Percentiles rank a stretch among this genome's conserved stretches.
These are phyloP conservation scores for Ceratobasidium sp. DNA, from an alignment of 1,284 basidiomycete species.

Conservation along the genomic window DNA sequence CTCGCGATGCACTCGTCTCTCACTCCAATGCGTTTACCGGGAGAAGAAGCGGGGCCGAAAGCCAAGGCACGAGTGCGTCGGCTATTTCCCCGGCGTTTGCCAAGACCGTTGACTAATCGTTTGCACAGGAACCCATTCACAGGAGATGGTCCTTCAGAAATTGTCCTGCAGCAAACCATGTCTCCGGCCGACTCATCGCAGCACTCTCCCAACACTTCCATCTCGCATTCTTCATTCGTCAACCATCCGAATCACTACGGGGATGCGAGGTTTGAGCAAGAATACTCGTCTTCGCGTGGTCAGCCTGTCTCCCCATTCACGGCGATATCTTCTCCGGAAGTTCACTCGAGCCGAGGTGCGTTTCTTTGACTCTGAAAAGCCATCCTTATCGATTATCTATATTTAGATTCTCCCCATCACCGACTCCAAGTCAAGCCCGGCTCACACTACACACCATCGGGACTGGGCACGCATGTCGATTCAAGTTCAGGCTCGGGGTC, in stretches of 20 bases:
- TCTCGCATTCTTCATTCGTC: constrained; percentile 33
- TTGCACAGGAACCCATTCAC: constrained; percentile 26
- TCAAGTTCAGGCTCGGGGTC: constrained; percentile 23
- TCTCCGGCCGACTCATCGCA: neutral
- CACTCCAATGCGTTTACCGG: constrained; percentile 17
- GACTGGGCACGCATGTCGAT: neutral
- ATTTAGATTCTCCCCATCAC: constrained; percentile 16
- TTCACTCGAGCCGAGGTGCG: constrained; percentile 11
- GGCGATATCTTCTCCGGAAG: neutral
- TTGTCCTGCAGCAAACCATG: constrained; percentile 19
- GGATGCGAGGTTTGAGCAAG: constrained; percentile 26
- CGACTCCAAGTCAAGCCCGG: neutral
- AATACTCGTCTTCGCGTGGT: constrained; percentile 13
- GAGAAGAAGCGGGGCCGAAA: constrained; percentile 34
- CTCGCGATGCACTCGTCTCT: constrained; percentile 9
- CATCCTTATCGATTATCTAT: neutral
- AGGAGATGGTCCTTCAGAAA: constrained; percentile 26
- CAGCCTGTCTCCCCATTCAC: constrained; percentile 21
- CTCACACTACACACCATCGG: neutral
- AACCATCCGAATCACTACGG: constrained; percentile 12
- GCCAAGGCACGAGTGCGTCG: constrained; percentile 13
- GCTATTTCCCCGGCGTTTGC: neutral
- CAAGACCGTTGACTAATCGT: constrained; percentile 1
- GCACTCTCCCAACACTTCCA: constrained; percentile 16
- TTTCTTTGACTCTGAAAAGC: neutral